Evolutionary conservation across 2,329 filamentous ascomycete species (phyloP).

Genomic region (Venturia aucupariae): DNA sequence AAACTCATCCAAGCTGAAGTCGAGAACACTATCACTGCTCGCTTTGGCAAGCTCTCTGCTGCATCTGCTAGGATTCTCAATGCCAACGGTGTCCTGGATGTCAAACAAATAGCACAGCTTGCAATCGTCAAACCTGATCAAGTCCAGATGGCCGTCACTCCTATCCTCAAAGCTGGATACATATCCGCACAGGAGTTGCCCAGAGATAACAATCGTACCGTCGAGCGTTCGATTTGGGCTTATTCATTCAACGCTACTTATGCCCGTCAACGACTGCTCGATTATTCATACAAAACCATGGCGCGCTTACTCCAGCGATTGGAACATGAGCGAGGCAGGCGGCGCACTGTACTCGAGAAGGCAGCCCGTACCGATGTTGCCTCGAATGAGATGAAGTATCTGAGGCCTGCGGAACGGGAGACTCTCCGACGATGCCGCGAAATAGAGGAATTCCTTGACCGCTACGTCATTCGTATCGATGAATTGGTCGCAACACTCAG

Average conservation of each 20-base stretch:
- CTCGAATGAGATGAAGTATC: conserved; percentile 63
- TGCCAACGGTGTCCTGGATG: conserved; percentile 86
- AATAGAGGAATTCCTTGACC: conserved; percentile 61
- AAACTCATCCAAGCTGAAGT: conserved; percentile 68
- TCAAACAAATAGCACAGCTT: conserved; percentile 73
- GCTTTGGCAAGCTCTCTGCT: conserved; percentile 66
- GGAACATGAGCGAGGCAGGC: conserved; percentile 61
- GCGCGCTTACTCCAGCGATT: conserved; percentile 73
- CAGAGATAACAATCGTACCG: conserved; percentile 71
- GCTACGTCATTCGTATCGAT: conserved; percentile 73
- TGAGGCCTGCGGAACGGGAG: conserved; percentile 64
- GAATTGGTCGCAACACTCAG: conserved; percentile 73
- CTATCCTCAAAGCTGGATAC: conserved; percentile 77
- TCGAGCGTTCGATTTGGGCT: conserved; percentile 77
- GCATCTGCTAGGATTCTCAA: conserved; percentile 79
- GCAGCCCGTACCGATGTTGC: conserved; percentile 79
- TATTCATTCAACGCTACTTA: conserved; percentile 82
- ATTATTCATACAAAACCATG: conserved; percentile 86
- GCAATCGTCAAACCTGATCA: conserved; percentile 79
- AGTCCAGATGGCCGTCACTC: conserved; percentile 72
- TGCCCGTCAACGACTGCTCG: conserved; percentile 59
- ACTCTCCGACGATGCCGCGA: conserved; percentile 55
- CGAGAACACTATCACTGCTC: conserved; percentile 69
- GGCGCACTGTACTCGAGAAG: conserved; percentile 66
- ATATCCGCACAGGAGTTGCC: conserved; percentile 92